Evolutionary conservation across 2,329 filamentous ascomycete species (phyloP).

Genomic region (Meredithiella fracta): DNA sequence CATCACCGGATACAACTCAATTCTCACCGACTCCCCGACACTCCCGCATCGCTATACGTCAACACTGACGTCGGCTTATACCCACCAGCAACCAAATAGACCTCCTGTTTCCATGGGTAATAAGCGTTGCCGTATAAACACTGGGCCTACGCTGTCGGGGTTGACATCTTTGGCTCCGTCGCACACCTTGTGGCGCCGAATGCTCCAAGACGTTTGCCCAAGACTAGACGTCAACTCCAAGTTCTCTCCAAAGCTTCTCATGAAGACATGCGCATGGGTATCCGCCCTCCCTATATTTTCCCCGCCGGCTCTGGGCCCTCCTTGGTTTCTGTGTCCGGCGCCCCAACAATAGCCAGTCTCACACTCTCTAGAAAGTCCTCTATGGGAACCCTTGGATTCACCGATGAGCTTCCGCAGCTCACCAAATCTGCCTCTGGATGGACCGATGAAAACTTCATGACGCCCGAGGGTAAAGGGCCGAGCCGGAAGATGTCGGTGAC

Average conservation of each 20-base stretch:
- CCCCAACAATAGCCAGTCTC: too few relatives aligned
- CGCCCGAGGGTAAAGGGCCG: slow-evolving; percentile 1
- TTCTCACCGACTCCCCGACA: slow-evolving; percentile 24
- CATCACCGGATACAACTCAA: slow-evolving; percentile 17
- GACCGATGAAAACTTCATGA: slow-evolving; percentile 5
- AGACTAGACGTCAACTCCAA: slow-evolving; percentile 6
- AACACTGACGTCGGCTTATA: background rate
- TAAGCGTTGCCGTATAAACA: slow-evolving; percentile 8
- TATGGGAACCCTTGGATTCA: background rate
- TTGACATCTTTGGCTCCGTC: slow-evolving; percentile 10
- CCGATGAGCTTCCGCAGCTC: slow-evolving; percentile 1
- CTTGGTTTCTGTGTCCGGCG: too few relatives aligned
- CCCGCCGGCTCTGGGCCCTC: background rate
- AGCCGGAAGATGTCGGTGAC: slow-evolving; percentile 11
- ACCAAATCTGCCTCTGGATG: background rate
- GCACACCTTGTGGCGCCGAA: slow-evolving; percentile 1
- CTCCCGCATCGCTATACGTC: slow-evolving; percentile 12
- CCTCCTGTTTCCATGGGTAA: slow-evolving; percentile 5
- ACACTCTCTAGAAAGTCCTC: slow-evolving; percentile 3
- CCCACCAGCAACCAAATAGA: background rate
- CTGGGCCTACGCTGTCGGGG: background rate
- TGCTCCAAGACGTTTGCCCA: background rate
- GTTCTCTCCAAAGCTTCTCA: slow-evolving; percentile 13
- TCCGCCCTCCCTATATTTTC: background rate
- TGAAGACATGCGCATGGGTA: slow-evolving; percentile 11